Percentiles rank a stretch among this genome's conserved stretches.
phyloP scores from a whole-genome alignment of 2,329 filamentous ascomycete genomes.

The Colletotrichum plurivorum region DNA sequence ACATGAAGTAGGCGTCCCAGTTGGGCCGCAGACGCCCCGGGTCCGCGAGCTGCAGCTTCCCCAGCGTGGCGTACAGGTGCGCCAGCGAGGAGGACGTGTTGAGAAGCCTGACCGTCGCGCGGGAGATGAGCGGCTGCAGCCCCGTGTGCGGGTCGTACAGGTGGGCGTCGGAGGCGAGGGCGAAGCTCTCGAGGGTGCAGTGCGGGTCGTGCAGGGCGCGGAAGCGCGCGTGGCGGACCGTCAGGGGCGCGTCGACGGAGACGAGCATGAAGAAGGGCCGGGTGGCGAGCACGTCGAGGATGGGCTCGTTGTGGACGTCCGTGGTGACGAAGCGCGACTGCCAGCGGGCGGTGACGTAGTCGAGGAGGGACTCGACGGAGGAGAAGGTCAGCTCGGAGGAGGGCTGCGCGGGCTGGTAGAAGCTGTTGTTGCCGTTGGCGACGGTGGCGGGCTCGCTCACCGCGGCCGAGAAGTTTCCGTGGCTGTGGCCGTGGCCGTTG shows the following conservation, averaged over 20 bases:
- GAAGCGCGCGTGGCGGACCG: conserved; percentile 86
- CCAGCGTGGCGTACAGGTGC: conserved; percentile 80
- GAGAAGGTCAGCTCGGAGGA: conserved; percentile 63
- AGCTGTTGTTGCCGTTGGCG: conserved; percentile 75
- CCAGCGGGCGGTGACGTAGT: conserved; percentile 91
- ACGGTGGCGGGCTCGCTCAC: conserved; percentile 44
- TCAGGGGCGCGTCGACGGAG: conserved; percentile 91
- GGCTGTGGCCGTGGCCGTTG: not conserved
- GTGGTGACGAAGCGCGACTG: conserved; percentile 87
- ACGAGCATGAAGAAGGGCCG: conserved; percentile 95
- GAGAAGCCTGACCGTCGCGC: conserved; percentile 86
- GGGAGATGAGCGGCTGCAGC: conserved; percentile 82
- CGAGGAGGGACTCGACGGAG: conserved; percentile 77
- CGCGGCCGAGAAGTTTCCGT: not conserved
- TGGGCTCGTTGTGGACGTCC: conserved; percentile 80
- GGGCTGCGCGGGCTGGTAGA: conserved; percentile 47
- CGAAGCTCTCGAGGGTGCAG: conserved; percentile 69
- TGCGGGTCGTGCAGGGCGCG: conserved; percentile 58
- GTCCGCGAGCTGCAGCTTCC: conserved; percentile 82
- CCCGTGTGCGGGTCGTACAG: conserved; percentile 78
- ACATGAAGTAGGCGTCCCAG: conserved; percentile 99
- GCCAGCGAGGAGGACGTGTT: conserved; percentile 84
- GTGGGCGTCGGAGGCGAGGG: conserved; percentile 76
- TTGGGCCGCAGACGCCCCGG: conserved; percentile 85
- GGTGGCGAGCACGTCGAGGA: conserved; percentile 81